Evolutionary conservation across 257 asterid genomes (phyloP).

Genomic region (Solanum dulcamara): DNA sequence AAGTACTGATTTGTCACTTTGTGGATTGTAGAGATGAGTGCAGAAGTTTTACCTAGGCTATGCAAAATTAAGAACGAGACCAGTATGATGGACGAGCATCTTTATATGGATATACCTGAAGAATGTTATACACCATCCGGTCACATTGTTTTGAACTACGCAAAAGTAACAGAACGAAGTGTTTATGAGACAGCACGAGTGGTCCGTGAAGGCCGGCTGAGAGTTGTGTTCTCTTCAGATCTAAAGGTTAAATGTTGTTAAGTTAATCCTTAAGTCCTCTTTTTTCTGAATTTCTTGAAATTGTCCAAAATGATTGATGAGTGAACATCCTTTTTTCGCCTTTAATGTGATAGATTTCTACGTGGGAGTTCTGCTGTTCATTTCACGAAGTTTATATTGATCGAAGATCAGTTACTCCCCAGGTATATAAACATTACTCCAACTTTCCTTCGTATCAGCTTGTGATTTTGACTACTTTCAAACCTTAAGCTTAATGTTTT

Average conservation of each 20-base stretch:
- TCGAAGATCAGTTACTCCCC: constrained; percentile 10
- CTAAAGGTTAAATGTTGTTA: constrained; percentile 17
- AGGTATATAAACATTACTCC: constrained; percentile 4
- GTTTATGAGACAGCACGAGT: constrained; percentile 9
- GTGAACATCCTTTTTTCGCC: background rate
- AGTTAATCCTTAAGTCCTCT: background rate
- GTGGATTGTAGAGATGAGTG: background rate
- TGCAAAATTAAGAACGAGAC: constrained; percentile 13
- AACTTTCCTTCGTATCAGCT: background rate
- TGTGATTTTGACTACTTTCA: background rate
- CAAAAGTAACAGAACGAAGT: constrained; percentile 16
- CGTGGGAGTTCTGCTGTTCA: constrained; percentile 26
- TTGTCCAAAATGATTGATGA: background rate
- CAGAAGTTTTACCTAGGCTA: constrained; percentile 17
- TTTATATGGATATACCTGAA: background rate
- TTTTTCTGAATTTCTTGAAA: background rate
- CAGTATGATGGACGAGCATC: constrained; percentile 5
- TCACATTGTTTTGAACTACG: constrained; percentile 11
- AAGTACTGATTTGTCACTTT: background rate
- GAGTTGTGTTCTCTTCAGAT: constrained; percentile 13
- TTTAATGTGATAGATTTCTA: constrained; percentile 8
- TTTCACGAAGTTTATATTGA: constrained; percentile 13
- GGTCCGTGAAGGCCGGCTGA: constrained; percentile 18
- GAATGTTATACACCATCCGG: constrained; percentile 8
- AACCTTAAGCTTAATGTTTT: background rate